Base-by-base conservation (phyloP, 2,329 filamentous ascomycete genomes). In the Paramyrothecium sp. region DNA sequence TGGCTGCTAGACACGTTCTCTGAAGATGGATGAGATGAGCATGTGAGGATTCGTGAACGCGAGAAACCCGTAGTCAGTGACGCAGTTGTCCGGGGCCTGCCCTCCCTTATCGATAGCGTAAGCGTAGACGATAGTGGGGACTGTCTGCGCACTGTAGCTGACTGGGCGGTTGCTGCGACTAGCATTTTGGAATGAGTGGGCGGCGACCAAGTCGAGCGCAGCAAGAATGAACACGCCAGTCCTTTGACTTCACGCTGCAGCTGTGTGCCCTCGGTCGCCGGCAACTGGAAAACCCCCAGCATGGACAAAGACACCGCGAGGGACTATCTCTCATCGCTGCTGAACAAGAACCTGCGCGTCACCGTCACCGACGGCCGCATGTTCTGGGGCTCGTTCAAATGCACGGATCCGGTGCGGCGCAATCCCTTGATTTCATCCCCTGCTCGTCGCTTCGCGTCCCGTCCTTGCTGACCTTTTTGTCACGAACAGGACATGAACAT, bases 341-440 rank as follows among this genome's bases (percentile, higher is more conserved):
- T 96, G 54, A 90, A 90, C 72, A 91, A 91, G 71, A 90, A 86
- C 44, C 77, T 98, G 34, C 88, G 92, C 57, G 78, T 98, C 55
- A 85, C 90, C 65, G 91, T 89, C 16, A 90, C 87, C 4, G 94
- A 98, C 71, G 86, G 85, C 17, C 90, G 95, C 59, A 87, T 97
- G 72, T 99, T 98, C 73, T 86, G 92, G 56, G 95, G 95, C 20
- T 83, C 87, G 61, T 90, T 99, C 76, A 97, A 96, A 75, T 99
- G 95, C 78, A 97, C 93, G 30, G 95, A 99, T 78, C 87, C 89
- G 58, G 92, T 96, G 77, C 53, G 84, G 26, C 26, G 26, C 26
- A 30, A 10, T 80, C 50, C 33, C 7, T 22, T 44, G 5, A 16
- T 44, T 44, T 44, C 38, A 17, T 44, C 5, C 13, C 5, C 38